phyloP scores from a whole-genome alignment of 345 rosid species.

The Crucihimalaya himalaica region DNA sequence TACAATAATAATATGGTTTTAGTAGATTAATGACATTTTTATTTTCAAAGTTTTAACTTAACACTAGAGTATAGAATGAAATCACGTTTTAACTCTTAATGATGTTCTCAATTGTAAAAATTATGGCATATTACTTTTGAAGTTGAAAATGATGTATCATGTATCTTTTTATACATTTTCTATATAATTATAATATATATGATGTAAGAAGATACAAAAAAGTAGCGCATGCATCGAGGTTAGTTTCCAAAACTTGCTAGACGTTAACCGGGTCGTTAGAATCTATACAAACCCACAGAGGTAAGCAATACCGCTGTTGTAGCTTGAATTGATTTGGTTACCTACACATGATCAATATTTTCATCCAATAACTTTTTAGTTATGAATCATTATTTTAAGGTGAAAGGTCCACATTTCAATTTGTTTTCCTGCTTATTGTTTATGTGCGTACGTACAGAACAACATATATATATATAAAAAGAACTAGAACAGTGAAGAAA shows the following conservation, averaged over 20 bases:
- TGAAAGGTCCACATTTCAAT: conserved; percentile 1
- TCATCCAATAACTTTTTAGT: not conserved
- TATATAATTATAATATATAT: not conserved
- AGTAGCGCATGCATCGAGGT: not conserved
- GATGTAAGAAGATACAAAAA: not conserved
- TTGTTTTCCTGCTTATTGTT: not conserved
- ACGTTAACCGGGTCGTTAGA: not conserved
- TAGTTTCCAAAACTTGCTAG: not conserved
- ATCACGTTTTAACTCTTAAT: not conserved
- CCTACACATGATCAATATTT: not conserved
- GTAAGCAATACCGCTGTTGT: not conserved
- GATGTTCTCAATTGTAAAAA: not conserved
- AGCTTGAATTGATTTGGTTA: not conserved
- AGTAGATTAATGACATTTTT: not conserved
- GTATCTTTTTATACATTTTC: not conserved
- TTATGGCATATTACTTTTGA: too few species aligned
- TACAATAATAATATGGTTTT: not conserved
- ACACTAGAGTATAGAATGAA: not conserved
- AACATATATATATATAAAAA: not conserved
- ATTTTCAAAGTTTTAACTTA: too few species aligned
- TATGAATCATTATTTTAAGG: not conserved
- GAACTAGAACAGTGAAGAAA: conserved; percentile 23
- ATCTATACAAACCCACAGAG: not conserved
- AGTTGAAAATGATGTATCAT: not conserved
- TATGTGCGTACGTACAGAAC: conserved; percentile 15